phyloP scores from a whole-genome alignment of 495 filamentous ascomycete species.

The Xylaria acuta region DNA sequence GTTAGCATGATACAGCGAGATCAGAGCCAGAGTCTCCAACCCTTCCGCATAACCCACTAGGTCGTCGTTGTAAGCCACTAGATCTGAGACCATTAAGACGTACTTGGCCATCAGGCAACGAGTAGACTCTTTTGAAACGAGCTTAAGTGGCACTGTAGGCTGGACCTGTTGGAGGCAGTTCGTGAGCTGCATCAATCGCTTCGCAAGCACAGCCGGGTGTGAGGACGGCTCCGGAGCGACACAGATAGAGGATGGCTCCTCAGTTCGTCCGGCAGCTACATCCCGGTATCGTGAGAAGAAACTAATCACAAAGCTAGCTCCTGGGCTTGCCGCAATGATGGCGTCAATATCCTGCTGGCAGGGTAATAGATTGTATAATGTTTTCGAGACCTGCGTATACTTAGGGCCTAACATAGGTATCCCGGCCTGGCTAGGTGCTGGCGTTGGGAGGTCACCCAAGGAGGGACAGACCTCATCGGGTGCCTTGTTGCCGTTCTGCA shows the following conservation, averaged over 20 bases:
- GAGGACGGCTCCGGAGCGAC: conserved; percentile 42
- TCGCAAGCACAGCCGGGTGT: conserved; percentile 54
- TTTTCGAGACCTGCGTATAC: conserved; percentile 38
- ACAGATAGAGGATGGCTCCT: conserved; percentile 35
- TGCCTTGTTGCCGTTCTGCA: conserved; percentile 34
- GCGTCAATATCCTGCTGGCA: conserved; percentile 46
- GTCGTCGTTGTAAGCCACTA: conserved; percentile 58
- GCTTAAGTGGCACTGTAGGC: conserved; percentile 30
- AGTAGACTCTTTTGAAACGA: conserved; percentile 43
- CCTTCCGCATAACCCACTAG: conserved; percentile 55
- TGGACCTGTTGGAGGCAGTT: conserved; percentile 57
- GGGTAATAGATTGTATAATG: conserved; percentile 46
- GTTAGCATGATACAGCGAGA: conserved; percentile 49
- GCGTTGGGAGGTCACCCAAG: conserved; percentile 32
- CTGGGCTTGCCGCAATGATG: conserved; percentile 38
- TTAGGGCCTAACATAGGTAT: conserved; percentile 26
- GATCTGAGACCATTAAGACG: conserved; percentile 44
- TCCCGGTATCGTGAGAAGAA: conserved; percentile 38
- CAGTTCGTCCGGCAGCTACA: conserved; percentile 33
- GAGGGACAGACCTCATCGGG: conserved; percentile 11
- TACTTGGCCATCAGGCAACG: conserved; percentile 42
- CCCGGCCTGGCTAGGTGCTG: conserved; percentile 33
- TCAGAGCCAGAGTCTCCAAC: conserved; percentile 48
- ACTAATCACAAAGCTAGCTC: conserved; percentile 40
- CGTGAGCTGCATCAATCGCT: conserved; percentile 53